Base-by-base conservation (phyloP, 495 filamentous ascomycete genomes). In the Trichoderma asperelloides region DNA sequence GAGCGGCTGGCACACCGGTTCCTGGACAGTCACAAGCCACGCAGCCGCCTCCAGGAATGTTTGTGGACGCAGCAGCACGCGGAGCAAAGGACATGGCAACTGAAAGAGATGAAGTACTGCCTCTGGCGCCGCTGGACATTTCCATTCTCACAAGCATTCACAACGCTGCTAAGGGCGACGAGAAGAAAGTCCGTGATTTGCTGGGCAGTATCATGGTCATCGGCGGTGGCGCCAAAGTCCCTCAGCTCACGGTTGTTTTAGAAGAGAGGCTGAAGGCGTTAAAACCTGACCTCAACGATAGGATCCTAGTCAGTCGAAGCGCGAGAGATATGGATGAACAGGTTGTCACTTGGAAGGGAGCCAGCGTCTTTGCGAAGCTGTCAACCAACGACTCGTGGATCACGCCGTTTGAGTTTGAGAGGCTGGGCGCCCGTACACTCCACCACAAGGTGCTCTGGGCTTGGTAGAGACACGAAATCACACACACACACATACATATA, bases 341-440 rank as follows among this genome's bases (percentile, higher is more conserved):
- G 74, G 93, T 97, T 7, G 90, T 98, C 39, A 89, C 90, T 8
- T 98, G 95, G 95, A 98, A 98, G 82, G 95, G 95, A 2, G 96
- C 90, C 3, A 96, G 93, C 72, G 91, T 98, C 33, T 98, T 97
- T 81, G 93, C 91, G n/a, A 94, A 96, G 78, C 79, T 98, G 74
- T 79, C 81, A 37, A 91, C 89, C 12, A 97, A 97, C 77, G 96
- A 98, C 78, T 92, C 88, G 76, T 98, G 95, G 95, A 92, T 98
- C 70, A 88, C 89, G 1, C 82, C 86, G 66, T 79, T 88, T 66
- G 95, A 98, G 78, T 98, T 96, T 78, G 92, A 97, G 75, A 85
- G 91, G 69, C 76, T 96, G 51, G 93, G 95, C 45, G 84, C 84
- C 43, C 85, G 95, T 70, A 77, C 92, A 55, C 77, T 98, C 74